Conservation (phyloP, 2,329 filamentous ascomycete species). For the Sclerotinia nivalis region DNA sequence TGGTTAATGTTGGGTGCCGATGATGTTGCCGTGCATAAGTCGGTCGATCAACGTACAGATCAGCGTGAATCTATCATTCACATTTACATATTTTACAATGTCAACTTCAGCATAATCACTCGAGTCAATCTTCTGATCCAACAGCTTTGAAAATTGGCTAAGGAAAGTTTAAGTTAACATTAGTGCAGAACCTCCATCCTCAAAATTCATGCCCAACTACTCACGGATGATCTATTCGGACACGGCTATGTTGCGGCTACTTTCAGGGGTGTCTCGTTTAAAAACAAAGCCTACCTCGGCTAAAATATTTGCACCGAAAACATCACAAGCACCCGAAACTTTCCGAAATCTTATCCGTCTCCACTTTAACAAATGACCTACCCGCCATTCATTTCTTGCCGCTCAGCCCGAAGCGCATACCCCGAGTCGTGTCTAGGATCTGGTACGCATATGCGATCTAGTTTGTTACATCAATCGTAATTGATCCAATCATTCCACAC, state of each 20-base stretch:
- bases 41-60: neutral
- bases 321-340: neutral
- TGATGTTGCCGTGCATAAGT: neutral
- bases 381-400: neutral
- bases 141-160: neutral
- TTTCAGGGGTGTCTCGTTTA: neutral
- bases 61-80: neutral
- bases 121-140: neutral
- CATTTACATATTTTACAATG: neutral
- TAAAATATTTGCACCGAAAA: neutral
- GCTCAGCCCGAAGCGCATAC: neutral
- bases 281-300: neutral
- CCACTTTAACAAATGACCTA: neutral
- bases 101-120: neutral
- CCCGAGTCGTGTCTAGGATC: neutral
- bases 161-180: neutral
- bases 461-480: neutral
- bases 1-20: neutral
- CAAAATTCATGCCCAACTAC: neutral
- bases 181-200: neutral
- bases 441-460: neutral
- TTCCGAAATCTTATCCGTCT: neutral
- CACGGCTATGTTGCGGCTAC: neutral
- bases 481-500: neutral
- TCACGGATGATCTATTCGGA: neutral